These are phyloP conservation scores for Debaryomyces udenii DNA, from an alignment of 1,139 yeast genomes.

Conservation along the genomic window DNA sequence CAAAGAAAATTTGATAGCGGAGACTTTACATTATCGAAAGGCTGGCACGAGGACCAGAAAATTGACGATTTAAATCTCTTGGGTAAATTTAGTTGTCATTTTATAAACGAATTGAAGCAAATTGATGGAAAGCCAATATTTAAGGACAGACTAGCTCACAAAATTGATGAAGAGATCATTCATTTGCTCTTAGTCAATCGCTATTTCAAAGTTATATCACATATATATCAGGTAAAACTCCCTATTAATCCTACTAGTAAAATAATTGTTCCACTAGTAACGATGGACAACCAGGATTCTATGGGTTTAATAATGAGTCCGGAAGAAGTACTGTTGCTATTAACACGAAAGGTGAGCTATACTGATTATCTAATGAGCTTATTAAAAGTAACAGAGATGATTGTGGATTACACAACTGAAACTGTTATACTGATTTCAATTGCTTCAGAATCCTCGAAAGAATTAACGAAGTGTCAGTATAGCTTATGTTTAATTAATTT, in stretches of 20 bases:
- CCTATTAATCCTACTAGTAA: conserved; percentile 9
- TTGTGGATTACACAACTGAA: conserved; percentile 34
- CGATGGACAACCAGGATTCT: conserved; percentile 9
- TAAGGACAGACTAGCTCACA: conserved; percentile 24
- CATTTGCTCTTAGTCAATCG: conserved; percentile 23
- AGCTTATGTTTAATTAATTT: conserved; percentile 28
- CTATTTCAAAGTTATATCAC: conserved; percentile 23
- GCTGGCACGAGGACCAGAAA: background rate
- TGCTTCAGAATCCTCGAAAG: conserved; percentile 11
- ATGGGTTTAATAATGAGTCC: conserved; percentile 27
- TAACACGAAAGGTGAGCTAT: conserved; percentile 23
- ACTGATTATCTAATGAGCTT: conserved; percentile 27
- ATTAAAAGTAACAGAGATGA: conserved; percentile 27
- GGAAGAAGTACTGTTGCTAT: conserved; percentile 16
- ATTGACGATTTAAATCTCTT: conserved; percentile 9
- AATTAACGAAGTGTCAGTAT: conserved; percentile 18
- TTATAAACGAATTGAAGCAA: conserved; percentile 10
- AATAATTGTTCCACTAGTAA: conserved; percentile 16
- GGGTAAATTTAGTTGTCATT: conserved; percentile 10
- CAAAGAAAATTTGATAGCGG: background rate
- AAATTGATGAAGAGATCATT: conserved; percentile 26
- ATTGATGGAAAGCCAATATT: conserved; percentile 22
- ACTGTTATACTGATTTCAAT: conserved; percentile 29
- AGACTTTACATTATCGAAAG: too few species aligned
- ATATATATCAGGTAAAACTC: conserved; percentile 5